Percentiles rank a stretch among this genome's conserved stretches.
Conservation (phyloP, 306 rosid species). For the Quercus robur region DNA sequence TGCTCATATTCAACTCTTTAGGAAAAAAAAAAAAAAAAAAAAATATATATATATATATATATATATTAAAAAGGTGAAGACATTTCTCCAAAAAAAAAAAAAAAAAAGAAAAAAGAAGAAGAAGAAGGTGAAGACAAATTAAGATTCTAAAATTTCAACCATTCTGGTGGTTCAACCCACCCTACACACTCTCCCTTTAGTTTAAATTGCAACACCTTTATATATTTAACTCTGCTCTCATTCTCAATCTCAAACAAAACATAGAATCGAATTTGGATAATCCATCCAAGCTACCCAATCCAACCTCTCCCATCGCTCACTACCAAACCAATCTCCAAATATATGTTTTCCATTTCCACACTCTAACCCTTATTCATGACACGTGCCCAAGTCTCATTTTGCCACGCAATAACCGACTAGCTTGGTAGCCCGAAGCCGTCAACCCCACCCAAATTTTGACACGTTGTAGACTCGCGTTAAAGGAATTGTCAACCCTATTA, state of each 20-base stretch:
- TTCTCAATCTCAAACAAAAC: slow-evolving; percentile 19
- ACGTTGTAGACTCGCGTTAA: slow-evolving; percentile 37
- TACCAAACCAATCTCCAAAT: slow-evolving; percentile 27
- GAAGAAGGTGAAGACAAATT: not conserved
- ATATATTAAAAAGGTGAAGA: no score
- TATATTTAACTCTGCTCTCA: not conserved
- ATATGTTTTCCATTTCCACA: not conserved
- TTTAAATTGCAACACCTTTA: not conserved
- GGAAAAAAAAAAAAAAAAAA: not conserved
- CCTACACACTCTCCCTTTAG: slow-evolving; percentile 10
- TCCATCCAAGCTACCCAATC: slow-evolving; percentile 30
- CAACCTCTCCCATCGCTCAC: slow-evolving; percentile 24
- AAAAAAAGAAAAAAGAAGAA: no score
- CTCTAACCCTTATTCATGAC: slow-evolving; percentile 18
- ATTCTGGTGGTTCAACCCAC: slow-evolving; percentile 61
- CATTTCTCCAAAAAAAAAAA: not conserved
- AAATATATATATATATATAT: no score
- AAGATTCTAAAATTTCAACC: slow-evolving; percentile 41
- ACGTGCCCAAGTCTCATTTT: slow-evolving; percentile 30
- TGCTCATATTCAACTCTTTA: not conserved
- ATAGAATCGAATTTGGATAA: slow-evolving; percentile 33
- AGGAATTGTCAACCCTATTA: slow-evolving; percentile 45
- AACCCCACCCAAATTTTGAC: slow-evolving; percentile 38
- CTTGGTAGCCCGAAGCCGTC: slow-evolving; percentile 10
- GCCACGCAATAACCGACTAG: slow-evolving; percentile 23